Percentiles rank a stretch among this genome's conserved stretches.
Evolutionary conservation across 345 rosid species (phyloP).

Genomic region (Rhodamnia rubescens): DNA sequence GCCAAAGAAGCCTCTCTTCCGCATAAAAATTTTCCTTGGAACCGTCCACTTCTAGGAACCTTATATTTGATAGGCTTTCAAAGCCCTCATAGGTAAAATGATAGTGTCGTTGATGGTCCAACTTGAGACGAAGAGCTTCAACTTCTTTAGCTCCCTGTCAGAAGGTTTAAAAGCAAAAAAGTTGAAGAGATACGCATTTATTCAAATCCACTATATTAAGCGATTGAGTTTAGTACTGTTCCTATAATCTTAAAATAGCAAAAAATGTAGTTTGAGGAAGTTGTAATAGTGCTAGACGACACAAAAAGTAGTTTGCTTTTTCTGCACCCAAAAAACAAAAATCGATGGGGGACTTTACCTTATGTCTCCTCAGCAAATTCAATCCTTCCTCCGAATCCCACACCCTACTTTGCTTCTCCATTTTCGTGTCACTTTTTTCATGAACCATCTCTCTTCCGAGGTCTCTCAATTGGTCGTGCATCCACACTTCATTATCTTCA

Average conservation of each 20-base stretch:
- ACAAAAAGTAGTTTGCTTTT: accelerated
- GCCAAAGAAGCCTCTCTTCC: accelerated
- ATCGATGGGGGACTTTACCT: not conserved
- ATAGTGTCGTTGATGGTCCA: accelerated
- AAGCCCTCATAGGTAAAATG: not conserved
- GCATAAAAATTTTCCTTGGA: accelerated
- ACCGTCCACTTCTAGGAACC: not conserved
- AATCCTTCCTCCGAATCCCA: not conserved
- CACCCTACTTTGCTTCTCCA: not conserved
- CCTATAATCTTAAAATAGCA: not conserved
- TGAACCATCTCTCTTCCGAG: too few relatives aligned
- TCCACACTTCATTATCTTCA: too few relatives aligned
- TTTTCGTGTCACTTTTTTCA: too few relatives aligned
- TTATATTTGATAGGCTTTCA: not conserved
- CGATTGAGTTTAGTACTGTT: not conserved
- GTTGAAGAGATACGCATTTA: too few relatives aligned
- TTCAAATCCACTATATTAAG: not conserved
- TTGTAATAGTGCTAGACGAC: accelerated
- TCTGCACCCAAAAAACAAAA: accelerated
- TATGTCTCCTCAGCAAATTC: not conserved
- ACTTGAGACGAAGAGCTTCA: too few relatives aligned
- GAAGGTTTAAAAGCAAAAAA: too few relatives aligned
- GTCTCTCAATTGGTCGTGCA: too few relatives aligned
- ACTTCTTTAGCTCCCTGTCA: accelerated
- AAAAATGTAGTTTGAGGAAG: accelerated